Base-by-base conservation (phyloP, 495 filamentous ascomycete genomes). In the Polyplosphaeria fusca region DNA sequence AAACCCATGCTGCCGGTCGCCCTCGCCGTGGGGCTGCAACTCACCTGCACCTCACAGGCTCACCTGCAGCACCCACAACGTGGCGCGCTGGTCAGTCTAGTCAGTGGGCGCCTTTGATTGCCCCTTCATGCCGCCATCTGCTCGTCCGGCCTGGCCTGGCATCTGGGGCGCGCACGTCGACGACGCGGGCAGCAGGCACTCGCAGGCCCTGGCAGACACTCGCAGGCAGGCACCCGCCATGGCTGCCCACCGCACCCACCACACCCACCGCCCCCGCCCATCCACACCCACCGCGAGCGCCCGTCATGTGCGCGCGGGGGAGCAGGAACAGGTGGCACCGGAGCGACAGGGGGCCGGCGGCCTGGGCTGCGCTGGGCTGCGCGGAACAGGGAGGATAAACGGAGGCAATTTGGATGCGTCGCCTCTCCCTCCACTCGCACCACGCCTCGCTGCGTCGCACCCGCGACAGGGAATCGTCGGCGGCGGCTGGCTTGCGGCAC, bases 331-430 rank as follows among this genome's bases (percentile, higher is more conserved):
- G n/a, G n/a, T n/a, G n/a, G n/a, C n/a, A n/a, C n/a, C n/a, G n/a
- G n/a, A n/a, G n/a, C n/a, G n/a, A n/a, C n/a, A n/a, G n/a, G n/a
- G n/a, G n/a, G n/a, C n/a, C n/a, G n/a, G n/a, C n/a, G n/a, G n/a
- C n/a, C n/a, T n/a, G n/a, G n/a, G n/a, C n/a, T n/a, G n/a, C n/a
- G n/a, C n/a, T n/a, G n/a, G n/a, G n/a, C n/a, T n/a, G n/a, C n/a
- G n/a, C n/a, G 22, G 46, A 27, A 12, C 26, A 7, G 14, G 19
- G 11, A 39, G 51, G 43, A 56, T 56, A 56, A 56, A 56, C 52
- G 51, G 51, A 47, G 41, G 50, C 55, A 56, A 51, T 58, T 43
- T 58, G 46, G 37, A 51, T 58, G 55, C 55, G 35, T 18, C 32
- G n/a, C n/a, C 7, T 5, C 43, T 23, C 19, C 30, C 23, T 14